Evolutionary conservation across 805 yeast species (phyloP).

Genomic region (Pichia pseudocactophila): DNA sequence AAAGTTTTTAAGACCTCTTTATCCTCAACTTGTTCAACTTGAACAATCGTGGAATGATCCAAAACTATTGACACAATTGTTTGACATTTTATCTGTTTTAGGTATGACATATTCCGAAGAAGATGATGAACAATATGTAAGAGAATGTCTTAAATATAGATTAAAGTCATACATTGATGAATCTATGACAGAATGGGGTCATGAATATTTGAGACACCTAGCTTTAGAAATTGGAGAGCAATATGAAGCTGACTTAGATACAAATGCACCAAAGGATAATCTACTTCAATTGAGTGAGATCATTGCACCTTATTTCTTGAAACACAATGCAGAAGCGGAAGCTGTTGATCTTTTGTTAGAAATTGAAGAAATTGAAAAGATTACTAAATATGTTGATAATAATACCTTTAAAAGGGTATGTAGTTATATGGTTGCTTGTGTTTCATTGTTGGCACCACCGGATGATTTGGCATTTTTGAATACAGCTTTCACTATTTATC

Average conservation of each 20-base stretch:
- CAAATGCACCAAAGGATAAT: constrained; percentile 20
- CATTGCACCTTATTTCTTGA: constrained; percentile 81
- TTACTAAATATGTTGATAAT: constrained; percentile 78
- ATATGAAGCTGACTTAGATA: constrained; percentile 42
- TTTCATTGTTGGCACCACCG: constrained; percentile 92
- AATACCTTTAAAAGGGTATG: constrained; percentile 84
- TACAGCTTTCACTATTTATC: constrained; percentile 81
- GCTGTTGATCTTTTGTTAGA: constrained; percentile 92
- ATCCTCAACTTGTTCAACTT: constrained; percentile 53
- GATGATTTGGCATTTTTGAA: constrained; percentile 80
- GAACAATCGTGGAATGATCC: constrained; percentile 56
- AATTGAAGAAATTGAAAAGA: constrained; percentile 75
- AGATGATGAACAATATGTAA: constrained; percentile 40
- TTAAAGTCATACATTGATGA: constrained; percentile 37
- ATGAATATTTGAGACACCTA: constrained; percentile 92
- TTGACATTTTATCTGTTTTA: constrained; percentile 85
- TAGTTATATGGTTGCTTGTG: constrained; percentile 89
- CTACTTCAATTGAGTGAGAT: constrained; percentile 60
- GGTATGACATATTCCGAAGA: constrained; percentile 91
- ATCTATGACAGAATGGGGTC: constrained; percentile 88
- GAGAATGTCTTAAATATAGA: constrained; percentile 75
- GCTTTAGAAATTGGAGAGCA: constrained; percentile 93
- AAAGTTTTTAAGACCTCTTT: constrained; percentile 87
- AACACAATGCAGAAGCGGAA: constrained; percentile 97
- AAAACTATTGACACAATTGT: constrained; percentile 42